Percentiles rank a stretch among this genome's conserved stretches.
Conservation (phyloP, 2,329 filamentous ascomycete genomes). For the Verticillium alfalfae region DNA sequence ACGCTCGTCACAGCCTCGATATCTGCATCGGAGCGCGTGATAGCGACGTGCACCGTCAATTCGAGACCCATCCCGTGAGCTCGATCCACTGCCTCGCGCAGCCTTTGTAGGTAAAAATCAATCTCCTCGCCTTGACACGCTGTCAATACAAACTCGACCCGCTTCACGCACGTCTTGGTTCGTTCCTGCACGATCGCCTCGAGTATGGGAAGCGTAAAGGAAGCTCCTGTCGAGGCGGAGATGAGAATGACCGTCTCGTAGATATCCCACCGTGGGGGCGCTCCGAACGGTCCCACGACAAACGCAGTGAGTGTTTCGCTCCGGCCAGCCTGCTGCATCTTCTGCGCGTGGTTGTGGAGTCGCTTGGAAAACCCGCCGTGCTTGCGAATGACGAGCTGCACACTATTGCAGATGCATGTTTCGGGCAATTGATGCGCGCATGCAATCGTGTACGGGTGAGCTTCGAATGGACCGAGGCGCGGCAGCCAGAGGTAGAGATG, state of each 20-base stretch:
- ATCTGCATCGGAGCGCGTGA: slow-evolving; percentile 33
- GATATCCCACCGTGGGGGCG: slow-evolving; percentile 48
- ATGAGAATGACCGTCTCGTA: slow-evolving; percentile 57
- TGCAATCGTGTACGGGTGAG: slow-evolving; percentile 58
- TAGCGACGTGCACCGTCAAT: slow-evolving; percentile 46
- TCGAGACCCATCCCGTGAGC: slow-evolving; percentile 40
- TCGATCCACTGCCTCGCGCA: slow-evolving; percentile 37
- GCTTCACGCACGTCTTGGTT: slow-evolving; percentile 39
- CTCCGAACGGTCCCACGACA: slow-evolving; percentile 51
- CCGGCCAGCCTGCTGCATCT: slow-evolving; percentile 18
- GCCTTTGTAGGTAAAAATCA: slow-evolving; percentile 46
- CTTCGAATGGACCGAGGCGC: slow-evolving; percentile 44
- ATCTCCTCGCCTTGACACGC: slow-evolving; percentile 48
- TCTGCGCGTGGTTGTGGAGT: slow-evolving; percentile 27
- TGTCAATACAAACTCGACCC: slow-evolving; percentile 48
- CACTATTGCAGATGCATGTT: slow-evolving; percentile 50
- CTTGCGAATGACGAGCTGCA: slow-evolving; percentile 51
- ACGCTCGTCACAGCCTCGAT: slow-evolving; percentile 15
- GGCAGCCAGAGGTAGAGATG: slow-evolving; percentile 20
- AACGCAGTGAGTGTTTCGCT: slow-evolving; percentile 34
- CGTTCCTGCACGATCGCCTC: slow-evolving; percentile 43
- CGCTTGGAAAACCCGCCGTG: slow-evolving; percentile 52
- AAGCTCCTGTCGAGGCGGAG: slow-evolving; percentile 58
- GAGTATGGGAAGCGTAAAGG: slow-evolving; percentile 54
- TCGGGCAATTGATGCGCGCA: slow-evolving; percentile 42